These are phyloP conservation scores for Gossypium thurberi DNA, from an alignment of 345 rosid genomes.

Conservation along the genomic window DNA sequence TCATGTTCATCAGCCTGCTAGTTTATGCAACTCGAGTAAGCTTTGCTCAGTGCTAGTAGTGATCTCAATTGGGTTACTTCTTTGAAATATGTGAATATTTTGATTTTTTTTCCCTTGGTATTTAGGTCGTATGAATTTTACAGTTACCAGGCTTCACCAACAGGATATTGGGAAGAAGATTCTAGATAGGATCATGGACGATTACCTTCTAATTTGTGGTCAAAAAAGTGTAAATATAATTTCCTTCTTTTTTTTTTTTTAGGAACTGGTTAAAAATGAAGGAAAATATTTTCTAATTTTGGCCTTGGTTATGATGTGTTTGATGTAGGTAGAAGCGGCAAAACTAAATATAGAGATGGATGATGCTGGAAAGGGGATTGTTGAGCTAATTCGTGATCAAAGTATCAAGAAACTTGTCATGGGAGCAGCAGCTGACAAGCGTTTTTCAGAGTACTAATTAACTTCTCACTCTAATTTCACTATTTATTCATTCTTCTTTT, in stretches of 20 bases:
- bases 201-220: constrained; percentile 28
- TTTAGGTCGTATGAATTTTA: constrained; percentile 11
- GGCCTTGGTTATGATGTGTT: neutral
- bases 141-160: constrained; percentile 1
- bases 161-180: constrained; percentile 14
- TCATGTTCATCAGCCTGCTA: constrained; percentile 30
- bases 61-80: neutral
- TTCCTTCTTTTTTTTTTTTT: neutral
- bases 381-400: constrained; percentile 31
- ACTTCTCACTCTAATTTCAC: neutral
- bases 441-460: constrained; percentile 36
- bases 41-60: neutral
- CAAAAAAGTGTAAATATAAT: constrained; percentile 16
- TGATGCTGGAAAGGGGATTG: constrained; percentile 35
- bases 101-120: neutral
- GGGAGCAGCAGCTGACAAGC: constrained; percentile 73
- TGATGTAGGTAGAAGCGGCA: neutral
- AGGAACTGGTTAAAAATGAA: neutral
- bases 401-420: constrained; percentile 31
- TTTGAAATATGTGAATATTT: neutral
- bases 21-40: constrained; percentile 8
- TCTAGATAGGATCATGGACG: constrained; percentile 23
- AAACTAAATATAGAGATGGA: constrained; percentile 26
- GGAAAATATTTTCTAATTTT: neutral
- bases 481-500: neutral